These are phyloP conservation scores for Suillus americanus DNA, from an alignment of 768 basidiomycete species.

Conservation along the genomic window DNA sequence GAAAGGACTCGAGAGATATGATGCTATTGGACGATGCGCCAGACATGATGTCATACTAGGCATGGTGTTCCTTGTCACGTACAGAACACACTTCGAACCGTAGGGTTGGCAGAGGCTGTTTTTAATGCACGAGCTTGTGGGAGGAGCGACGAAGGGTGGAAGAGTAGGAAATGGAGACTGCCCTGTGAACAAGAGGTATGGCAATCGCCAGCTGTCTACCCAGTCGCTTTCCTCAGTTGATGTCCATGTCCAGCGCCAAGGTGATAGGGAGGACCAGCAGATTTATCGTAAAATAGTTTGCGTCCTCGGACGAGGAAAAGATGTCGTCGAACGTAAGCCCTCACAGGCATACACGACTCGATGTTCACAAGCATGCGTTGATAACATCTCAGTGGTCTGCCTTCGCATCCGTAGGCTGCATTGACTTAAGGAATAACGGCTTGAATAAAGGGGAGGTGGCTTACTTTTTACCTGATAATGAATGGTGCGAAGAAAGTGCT, in stretches of 20 bases:
- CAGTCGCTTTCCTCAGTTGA: not conserved
- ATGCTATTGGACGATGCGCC: constrained; percentile 68
- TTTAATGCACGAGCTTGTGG: constrained; percentile 83
- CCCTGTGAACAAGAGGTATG: constrained; percentile 65
- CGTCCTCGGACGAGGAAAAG: constrained; percentile 88
- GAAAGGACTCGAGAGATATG: constrained; percentile 56
- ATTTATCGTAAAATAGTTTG: constrained; percentile 90
- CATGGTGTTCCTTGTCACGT: not conserved
- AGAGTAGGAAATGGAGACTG: constrained; percentile 51
- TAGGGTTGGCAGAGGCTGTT: constrained; percentile 86
- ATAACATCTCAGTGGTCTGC: constrained; percentile 75
- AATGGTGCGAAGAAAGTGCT: not conserved
- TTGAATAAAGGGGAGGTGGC: not conserved
- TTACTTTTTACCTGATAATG: not conserved
- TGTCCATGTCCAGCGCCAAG: constrained; percentile 88
- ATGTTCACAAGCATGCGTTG: constrained; percentile 85
- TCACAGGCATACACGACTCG: constrained; percentile 71
- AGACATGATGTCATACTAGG: not conserved
- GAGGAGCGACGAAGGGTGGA: constrained; percentile 82
- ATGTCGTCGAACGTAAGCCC: constrained; percentile 77
- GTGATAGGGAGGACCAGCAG: constrained; percentile 74
- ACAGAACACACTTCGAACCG: constrained; percentile 49
- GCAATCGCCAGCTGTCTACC: not conserved
- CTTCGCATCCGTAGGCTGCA: constrained; percentile 60
- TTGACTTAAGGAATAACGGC: not conserved